Evolutionary conservation across 305 asterid genomes (phyloP).

Genomic region (Rubia peregrina): DNA sequence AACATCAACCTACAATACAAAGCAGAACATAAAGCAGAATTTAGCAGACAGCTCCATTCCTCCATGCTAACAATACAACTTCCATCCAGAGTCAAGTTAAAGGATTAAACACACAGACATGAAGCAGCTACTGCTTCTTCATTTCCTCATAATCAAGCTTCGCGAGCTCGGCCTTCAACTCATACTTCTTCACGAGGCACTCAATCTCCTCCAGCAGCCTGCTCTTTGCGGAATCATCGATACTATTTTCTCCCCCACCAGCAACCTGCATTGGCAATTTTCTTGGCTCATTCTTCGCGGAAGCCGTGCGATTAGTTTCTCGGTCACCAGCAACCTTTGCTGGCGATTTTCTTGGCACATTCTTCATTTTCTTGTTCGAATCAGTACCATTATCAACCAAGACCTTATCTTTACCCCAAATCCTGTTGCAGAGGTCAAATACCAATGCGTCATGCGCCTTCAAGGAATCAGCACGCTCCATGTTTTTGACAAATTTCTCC

Average conservation of each 20-base stretch:
- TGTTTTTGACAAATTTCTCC: slow-evolving; percentile 31
- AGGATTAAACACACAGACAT: not conserved
- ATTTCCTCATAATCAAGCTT: not conserved
- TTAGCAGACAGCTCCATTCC: not conserved
- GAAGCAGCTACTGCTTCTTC: not conserved
- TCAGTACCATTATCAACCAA: not conserved
- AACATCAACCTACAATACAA: not conserved
- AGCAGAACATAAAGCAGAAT: not conserved
- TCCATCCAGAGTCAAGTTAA: not conserved
- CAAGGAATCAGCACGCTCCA: slow-evolving; percentile 35
- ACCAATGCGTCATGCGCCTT: slow-evolving; percentile 32
- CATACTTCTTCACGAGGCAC: not conserved
- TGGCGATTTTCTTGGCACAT: not conserved
- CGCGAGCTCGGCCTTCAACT: not conserved
- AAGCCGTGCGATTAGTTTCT: not conserved
- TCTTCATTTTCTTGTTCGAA: not conserved
- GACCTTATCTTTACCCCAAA: not conserved
- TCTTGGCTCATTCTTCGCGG: not conserved
- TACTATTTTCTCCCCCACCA: not conserved
- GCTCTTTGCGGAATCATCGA: not conserved
- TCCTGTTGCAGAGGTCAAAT: slow-evolving; percentile 22
- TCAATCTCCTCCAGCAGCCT: not conserved
- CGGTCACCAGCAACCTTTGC: not conserved
- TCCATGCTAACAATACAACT: not conserved
- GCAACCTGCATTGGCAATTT: not conserved